Conservation (phyloP, 805 yeast species). For the Candida koratica region DNA sequence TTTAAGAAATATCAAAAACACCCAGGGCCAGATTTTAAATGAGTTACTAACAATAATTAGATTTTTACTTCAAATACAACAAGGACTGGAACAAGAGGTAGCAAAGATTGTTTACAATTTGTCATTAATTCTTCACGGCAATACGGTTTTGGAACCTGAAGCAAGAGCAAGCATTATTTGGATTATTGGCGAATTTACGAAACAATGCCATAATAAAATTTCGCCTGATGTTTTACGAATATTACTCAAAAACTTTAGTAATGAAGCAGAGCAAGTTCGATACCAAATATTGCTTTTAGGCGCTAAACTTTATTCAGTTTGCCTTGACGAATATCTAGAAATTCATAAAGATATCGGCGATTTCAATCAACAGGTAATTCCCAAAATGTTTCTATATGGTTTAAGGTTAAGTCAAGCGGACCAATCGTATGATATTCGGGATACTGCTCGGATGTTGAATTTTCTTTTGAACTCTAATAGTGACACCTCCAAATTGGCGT, state of each 20-base stretch:
- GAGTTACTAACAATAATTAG: constrained; percentile 74
- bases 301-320: constrained; percentile 63
- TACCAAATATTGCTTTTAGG: constrained; percentile 69
- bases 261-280: constrained; percentile 57
- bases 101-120: constrained; percentile 54
- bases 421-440: constrained; percentile 70
- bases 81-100: constrained; percentile 33
- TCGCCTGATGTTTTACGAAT: constrained; percentile 76
- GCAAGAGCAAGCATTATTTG: constrained; percentile 86
- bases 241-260: constrained; percentile 49
- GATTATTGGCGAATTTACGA: constrained; percentile 82
- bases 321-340: constrained; percentile 40
- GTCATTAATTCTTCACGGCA: constrained; percentile 25
- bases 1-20: constrained; percentile 41
- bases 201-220: constrained; percentile 31
- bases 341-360: constrained; percentile 25
- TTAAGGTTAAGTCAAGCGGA: constrained; percentile 72
- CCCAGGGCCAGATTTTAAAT: constrained; percentile 40
- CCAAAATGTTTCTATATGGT: constrained; percentile 56
- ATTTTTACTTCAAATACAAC: constrained; percentile 60
- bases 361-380: constrained; percentile 18
- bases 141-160: constrained; percentile 23
- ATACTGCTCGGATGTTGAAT: constrained; percentile 71
- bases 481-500: constrained; percentile 54
- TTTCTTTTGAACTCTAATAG: constrained; percentile 50